Conservation (phyloP, 192 early-diverging fungal genomes). For the Backusella psychrophila region DNA sequence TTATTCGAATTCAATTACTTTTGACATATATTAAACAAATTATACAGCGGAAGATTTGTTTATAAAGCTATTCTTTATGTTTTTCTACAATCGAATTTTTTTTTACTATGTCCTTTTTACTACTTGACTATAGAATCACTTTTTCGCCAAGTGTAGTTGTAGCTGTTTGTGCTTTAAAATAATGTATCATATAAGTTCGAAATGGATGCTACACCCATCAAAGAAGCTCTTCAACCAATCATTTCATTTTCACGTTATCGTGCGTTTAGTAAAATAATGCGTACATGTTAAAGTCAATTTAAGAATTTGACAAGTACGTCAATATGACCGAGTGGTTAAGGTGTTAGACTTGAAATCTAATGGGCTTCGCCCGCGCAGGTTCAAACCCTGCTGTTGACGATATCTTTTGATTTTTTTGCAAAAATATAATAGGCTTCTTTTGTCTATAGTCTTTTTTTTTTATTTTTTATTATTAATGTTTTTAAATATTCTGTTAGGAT, state of each 20-base stretch:
- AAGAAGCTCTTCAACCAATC: background rate
- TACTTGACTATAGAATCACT: too few relatives aligned
- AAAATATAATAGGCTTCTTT: background rate
- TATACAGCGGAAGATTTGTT: too few relatives aligned
- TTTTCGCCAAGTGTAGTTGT: background rate
- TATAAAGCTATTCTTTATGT: too few relatives aligned
- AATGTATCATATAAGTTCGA: too few relatives aligned
- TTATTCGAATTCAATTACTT: too few relatives aligned
- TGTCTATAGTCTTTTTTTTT: background rate
- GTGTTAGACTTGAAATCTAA: constrained; percentile 16
- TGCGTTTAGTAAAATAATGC: background rate
- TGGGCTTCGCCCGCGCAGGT: constrained; percentile 11
- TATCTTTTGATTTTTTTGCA: background rate
- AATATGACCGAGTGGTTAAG: constrained; percentile 6
- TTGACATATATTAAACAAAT: too few relatives aligned
- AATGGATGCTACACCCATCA: too few relatives aligned
- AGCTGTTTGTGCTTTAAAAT: too few relatives aligned
- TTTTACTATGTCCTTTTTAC: too few relatives aligned
- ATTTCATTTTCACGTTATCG: background rate
- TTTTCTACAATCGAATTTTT: too few relatives aligned
- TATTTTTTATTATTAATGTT: too few relatives aligned
- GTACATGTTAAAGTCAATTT: background rate
- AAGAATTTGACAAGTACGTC: background rate
- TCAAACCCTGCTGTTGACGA: constrained; percentile 8
- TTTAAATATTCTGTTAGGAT: too few relatives aligned